Base-by-base conservation (phyloP, 495 filamentous ascomycete genomes). In the Cercophora scortea region DNA sequence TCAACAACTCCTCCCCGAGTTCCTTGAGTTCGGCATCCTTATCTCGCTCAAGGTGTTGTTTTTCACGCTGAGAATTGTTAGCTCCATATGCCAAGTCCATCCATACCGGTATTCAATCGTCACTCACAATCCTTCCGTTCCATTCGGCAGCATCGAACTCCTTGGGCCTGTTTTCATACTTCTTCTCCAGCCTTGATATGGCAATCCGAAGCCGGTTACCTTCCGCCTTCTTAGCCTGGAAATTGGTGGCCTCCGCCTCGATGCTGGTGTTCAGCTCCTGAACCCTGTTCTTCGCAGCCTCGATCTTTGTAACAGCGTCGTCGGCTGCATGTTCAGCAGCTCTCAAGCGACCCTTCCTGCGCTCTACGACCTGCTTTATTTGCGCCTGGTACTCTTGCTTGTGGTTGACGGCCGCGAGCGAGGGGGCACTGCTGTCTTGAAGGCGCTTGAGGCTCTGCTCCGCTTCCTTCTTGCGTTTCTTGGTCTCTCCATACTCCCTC, bases 401-500 rank as follows among this genome's bases (percentile, higher is more conserved):
- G 12, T 62, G 62, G 48, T 81, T 83, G 32, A 87, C 78, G 2
- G 82, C 80, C 57, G 75, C 58, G 49, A 95, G 58, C 1, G 82
- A 77, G 48, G 93, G 93, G 25, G 80, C 82, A 3, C 84, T 72
- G 18, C 85, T 78, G 0, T 69, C 45, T 57, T 86, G 66, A 13
- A 95, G 68, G 18, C 71, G 65, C 40, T 73, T 69, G 1, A 88
- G 69, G 47, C 83, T 78, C 9, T 53, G 59, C 38, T 76, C 59
- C 0, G 81, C 72, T 1, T 66, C 66, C 41, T 71, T 71, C 54
- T 64, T 75, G 40, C 59, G 71, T 32, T 66, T 52, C 60, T 82
- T 83, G 15, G 60, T 76, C 42, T 53, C 75, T 63, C 10, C 71
- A 67, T 53, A 74, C 57, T 33, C 68, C 49, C 16, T 67, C 62